Evolutionary conservation across 345 rosid species (phyloP).

Genomic region (Punica granatum): DNA sequence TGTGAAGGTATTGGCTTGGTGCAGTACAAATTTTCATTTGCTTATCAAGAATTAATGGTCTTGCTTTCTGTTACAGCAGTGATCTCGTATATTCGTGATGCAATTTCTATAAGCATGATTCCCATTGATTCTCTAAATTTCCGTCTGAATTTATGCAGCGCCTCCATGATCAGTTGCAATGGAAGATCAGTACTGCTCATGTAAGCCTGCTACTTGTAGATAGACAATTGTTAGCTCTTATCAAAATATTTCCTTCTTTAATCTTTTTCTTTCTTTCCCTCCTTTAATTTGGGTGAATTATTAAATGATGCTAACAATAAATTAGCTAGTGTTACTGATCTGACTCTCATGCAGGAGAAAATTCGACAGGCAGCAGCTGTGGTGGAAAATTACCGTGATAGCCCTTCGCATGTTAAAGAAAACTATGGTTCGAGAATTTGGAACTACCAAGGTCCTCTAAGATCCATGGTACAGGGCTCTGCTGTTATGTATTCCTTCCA

Average conservation of each 20-base stretch:
- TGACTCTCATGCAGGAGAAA: slow-evolving; percentile 52
- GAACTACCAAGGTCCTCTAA: slow-evolving; percentile 29
- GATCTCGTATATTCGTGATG: background rate
- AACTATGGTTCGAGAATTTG: slow-evolving; percentile 17
- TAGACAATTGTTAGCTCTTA: slow-evolving; percentile 1
- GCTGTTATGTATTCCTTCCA: slow-evolving; percentile 21
- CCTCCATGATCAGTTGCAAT: slow-evolving; percentile 74
- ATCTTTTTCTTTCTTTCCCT: background rate
- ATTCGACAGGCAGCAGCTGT: slow-evolving; percentile 40
- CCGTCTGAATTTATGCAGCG: slow-evolving; percentile 33
- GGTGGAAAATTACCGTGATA: slow-evolving; percentile 31
- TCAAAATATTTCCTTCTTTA: background rate
- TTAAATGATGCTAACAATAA: background rate
- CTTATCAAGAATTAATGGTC: background rate
- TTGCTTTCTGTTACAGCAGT: background rate
- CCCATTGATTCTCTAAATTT: background rate
- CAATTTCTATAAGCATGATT: background rate
- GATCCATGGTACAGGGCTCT: slow-evolving; percentile 41
- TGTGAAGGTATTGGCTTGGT: slow-evolving; percentile 54
- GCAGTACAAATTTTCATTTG: background rate
- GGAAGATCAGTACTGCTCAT: slow-evolving; percentile 72
- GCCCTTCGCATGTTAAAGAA: slow-evolving; percentile 27
- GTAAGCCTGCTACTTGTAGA: slow-evolving; percentile 42
- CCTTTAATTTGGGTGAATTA: background rate
- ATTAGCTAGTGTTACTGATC: background rate